phyloP scores from a whole-genome alignment of 2,329 filamentous ascomycete species.

The Nothophoma quercina region DNA sequence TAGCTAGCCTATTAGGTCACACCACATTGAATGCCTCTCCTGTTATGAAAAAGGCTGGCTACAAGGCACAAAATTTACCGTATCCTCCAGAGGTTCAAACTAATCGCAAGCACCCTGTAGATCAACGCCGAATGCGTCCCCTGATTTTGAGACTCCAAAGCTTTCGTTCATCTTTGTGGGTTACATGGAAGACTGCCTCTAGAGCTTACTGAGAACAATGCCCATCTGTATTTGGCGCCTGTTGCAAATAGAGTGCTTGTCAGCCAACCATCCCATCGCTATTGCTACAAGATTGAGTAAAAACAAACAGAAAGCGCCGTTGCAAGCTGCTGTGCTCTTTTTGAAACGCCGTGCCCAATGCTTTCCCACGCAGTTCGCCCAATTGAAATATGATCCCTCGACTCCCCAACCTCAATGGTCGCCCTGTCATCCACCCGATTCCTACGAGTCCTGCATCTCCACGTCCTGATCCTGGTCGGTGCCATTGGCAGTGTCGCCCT shows the following conservation, averaged over 20 bases:
- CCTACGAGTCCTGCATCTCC: conserved; percentile 43
- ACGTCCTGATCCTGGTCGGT: conserved; percentile 35
- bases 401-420: conserved; percentile 12
- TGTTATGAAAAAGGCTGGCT: too few species aligned
- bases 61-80: too few species aligned
- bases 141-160: too few species aligned
- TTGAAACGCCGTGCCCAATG: conserved; percentile 39
- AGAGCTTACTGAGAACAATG: neutral
- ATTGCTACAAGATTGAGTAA: conserved; percentile 2
- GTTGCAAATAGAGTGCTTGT: neutral
- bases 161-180: too few species aligned
- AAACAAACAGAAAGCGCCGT: conserved; percentile 18
- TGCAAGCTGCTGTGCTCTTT: conserved; percentile 21
- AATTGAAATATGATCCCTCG: conserved; percentile 22
- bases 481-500: conserved; percentile 36
- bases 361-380: conserved; percentile 29
- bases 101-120: too few species aligned
- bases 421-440: neutral
- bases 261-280: neutral
- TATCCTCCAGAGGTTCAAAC: too few species aligned
- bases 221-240: neutral
- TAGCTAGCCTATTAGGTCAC: too few species aligned
- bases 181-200: neutral
- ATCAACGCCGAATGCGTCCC: too few species aligned
- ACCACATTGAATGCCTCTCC: too few species aligned